Evolutionary conservation across 1,139 yeast species (phyloP), one percentile per base, ranked within the genome.

Genomic region (Lodderomyces parapsilosis): DNA sequence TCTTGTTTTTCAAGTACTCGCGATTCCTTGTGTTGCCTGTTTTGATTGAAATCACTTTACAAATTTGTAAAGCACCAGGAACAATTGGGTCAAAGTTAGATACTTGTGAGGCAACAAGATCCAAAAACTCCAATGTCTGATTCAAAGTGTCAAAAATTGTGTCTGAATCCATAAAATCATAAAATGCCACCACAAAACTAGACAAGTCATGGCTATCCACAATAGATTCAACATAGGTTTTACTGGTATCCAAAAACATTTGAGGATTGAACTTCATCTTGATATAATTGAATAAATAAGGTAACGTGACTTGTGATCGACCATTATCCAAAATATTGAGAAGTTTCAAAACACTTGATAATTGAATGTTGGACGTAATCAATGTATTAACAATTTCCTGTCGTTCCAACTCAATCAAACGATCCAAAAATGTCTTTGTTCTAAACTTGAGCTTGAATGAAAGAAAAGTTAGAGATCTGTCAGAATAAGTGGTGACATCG

Each of bases 301-400:
- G 94, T 17, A 90, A 67, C 0, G 96, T 86, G 4, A 80, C 56
- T 46, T 83, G 88, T 0, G 96, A 86, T 49, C 88, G 78, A 2
- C 96, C 86, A 0, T 95, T 94, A 63, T 91, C 97, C 39, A 93
- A 67, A 8, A 87, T 83, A 59, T 86, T 90, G 22, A 86, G 63
- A 3, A 88, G 56, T 51, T 84, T 85, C 50, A 55, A 61, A 43
- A 53, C 58, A 19, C 51, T 52, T 33, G 47, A 49, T 22, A 44
- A 57, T 11, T 47, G 25, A 3, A 52, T 56, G 30, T 63, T 68
- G 38, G 67, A 59, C 22, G 65, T 66, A 18, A 87, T 73, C 48
- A 89, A 62, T 5, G 81, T 72, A 55, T 86, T 94, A 45, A 90
- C 63, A 0, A 86, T 81, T 54, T 89, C 96, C 41, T 79, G 68